Conservation (phyloP, 2,329 filamentous ascomycete genomes). For the Aspergillus oerlinghausenensis region DNA sequence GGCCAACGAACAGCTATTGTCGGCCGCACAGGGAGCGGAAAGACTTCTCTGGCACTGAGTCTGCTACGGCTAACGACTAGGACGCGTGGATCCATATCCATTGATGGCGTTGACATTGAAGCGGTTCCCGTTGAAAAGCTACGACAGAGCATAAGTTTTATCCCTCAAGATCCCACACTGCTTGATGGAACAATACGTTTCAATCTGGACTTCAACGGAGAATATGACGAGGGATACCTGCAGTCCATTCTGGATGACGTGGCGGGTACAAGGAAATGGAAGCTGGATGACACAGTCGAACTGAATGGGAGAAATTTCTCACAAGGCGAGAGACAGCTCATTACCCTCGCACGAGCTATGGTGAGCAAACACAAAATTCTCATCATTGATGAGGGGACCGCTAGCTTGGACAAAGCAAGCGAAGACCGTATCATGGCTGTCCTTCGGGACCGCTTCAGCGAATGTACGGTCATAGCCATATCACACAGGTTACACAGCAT, state of each 20-base stretch:
- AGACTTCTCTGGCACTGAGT: constrained; percentile 67
- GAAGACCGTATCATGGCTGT: constrained; percentile 5
- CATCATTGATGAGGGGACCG: constrained; percentile 26
- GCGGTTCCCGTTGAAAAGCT: constrained; percentile 63
- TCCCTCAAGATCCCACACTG: constrained; percentile 63
- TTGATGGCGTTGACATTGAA: constrained; percentile 69
- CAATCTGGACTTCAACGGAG: constrained; percentile 20
- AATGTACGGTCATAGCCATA: constrained; percentile 3
- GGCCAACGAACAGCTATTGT: constrained; percentile 67
- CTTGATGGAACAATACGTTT: constrained; percentile 25
- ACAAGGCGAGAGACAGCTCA: constrained; percentile 55
- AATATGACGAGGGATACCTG: not conserved
- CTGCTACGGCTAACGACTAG: constrained; percentile 71
- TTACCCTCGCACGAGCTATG: constrained; percentile 53
- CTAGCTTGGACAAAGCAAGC: constrained; percentile 4
- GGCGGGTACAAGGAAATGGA: constrained; percentile 3
- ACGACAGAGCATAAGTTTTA: constrained; percentile 66
- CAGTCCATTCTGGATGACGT: constrained; percentile 3
- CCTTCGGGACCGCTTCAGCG: not conserved
- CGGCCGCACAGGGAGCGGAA: constrained; percentile 68
- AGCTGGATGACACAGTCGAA: constrained; percentile 7
- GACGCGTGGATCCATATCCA: constrained; percentile 57
- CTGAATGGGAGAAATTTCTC: constrained; percentile 9
- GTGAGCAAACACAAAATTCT: constrained; percentile 32
- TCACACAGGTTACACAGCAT: constrained; percentile 4